These are phyloP conservation scores for Halophytophthora batemanensis DNA, from an alignment of 352 stramenopile species.

Conservation along the genomic window DNA sequence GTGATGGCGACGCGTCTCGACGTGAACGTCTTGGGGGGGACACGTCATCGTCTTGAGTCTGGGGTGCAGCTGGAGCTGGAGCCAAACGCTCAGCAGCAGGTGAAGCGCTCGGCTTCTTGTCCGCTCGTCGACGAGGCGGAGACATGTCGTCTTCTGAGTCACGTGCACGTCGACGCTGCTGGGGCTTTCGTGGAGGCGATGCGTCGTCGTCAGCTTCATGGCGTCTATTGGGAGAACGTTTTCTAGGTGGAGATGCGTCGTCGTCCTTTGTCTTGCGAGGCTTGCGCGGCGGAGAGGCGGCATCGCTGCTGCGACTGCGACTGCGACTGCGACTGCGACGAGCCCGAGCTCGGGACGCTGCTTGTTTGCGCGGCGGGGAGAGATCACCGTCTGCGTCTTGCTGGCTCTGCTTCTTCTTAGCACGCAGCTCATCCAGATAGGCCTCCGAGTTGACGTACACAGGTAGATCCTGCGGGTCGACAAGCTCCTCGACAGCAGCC, in stretches of 20 bases:
- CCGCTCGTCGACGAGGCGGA: conserved; percentile 11
- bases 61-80: not conserved
- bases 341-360: too few species aligned
- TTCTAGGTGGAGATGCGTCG: conserved; percentile 31
- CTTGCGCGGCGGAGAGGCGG: conserved; percentile 29
- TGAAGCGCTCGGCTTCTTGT: conserved; percentile 6
- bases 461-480: conserved; percentile 63
- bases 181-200: conserved; percentile 15
- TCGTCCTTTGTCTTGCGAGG: conserved; percentile 13
- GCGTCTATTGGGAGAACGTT: conserved; percentile 6
- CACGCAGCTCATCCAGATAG: conserved; percentile 49
- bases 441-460: conserved; percentile 73
- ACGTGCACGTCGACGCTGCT: not conserved
- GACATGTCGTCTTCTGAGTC: conserved; percentile 6
- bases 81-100: not conserved
- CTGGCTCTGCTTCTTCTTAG: conserved; percentile 22
- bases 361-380: conserved; percentile 46
- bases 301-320: conserved; percentile 21
- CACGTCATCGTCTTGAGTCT: conserved; percentile 14
- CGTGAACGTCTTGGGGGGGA: conserved; percentile 24
- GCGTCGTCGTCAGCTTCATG: conserved; percentile 6
- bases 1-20: conserved; percentile 5
- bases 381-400: conserved; percentile 29
- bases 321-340: too few species aligned
- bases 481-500: conserved; percentile 39